Conservation (phyloP, 108 stramenopile genomes). For the Cyclotella cryptica region DNA sequence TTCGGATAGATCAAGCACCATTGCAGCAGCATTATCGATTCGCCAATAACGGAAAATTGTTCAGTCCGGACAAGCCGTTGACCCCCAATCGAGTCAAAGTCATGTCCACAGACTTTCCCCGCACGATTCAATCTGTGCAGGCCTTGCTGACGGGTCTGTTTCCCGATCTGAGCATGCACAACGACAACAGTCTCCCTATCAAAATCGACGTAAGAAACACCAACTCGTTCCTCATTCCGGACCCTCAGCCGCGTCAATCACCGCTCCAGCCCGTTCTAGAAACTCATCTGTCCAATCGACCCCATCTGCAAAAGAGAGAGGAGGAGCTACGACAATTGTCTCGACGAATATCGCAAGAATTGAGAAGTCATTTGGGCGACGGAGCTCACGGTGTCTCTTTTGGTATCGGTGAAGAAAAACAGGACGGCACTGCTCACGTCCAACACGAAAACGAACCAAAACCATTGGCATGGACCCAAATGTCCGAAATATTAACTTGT, state of each 20-base stretch:
- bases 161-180: slow-evolving; percentile 35
- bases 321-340: slow-evolving; percentile 59
- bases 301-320: slow-evolving; percentile 68
- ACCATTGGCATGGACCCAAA: slow-evolving; percentile 73
- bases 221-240: slow-evolving; percentile 72
- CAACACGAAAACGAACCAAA: slow-evolving; percentile 1
- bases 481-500: slow-evolving; percentile 81
- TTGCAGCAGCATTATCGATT: slow-evolving; percentile 22
- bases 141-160: slow-evolving; percentile 77
- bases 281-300: slow-evolving; percentile 51
- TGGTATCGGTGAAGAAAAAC: slow-evolving; percentile 75
- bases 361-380: slow-evolving; percentile 54
- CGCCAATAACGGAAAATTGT: slow-evolving; percentile 33
- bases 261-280: slow-evolving; percentile 73
- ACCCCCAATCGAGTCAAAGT: slow-evolving; percentile 59
- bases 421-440: not conserved
- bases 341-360: slow-evolving; percentile 54
- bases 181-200: slow-evolving; percentile 27
- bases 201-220: slow-evolving; percentile 77
- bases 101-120: slow-evolving; percentile 74
- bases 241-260: slow-evolving; percentile 79
- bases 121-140: slow-evolving; percentile 86
- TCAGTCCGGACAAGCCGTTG: slow-evolving; percentile 43
- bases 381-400: slow-evolving; percentile 67
- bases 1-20: not conserved